Evolutionary conservation across 345 rosid species (phyloP), one percentile per base, ranked within the genome.

Genomic region (Eucalyptus tenuipes): DNA sequence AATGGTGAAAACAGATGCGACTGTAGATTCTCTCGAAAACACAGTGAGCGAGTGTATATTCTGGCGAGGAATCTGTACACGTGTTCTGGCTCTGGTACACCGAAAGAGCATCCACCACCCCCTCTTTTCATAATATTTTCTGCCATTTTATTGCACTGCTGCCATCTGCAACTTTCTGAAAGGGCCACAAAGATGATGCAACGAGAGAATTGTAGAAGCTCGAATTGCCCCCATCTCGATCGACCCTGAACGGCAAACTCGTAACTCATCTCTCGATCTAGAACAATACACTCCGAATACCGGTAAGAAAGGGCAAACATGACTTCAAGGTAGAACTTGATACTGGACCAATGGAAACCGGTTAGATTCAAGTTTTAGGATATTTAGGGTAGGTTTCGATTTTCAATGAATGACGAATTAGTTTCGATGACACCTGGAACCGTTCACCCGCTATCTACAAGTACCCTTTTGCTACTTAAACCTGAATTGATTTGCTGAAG

Each of bases 41-140:
- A 75, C 82, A 37, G 71, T 5, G 50, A 17, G 22, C 18, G 71
- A 44, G 13, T 24, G 88, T 44, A 49, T n/a, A 87, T 44, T 59
- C 88, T 59, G 75, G 88, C 64, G 88, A 59, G 64, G 88, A 61
- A 87, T 61, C 88, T 45, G 49, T 40, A 59, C 64, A 53, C 64
- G 64, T 50, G 68, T 27, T 40, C 47, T 7, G 40, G 68, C 31
- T 24, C 48, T 49, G 66, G 50, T 61, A 79, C 53, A 29, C 40
- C 37, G 53, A 29, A 45, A 87, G 42, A 59, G 75, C 49, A 33
- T 17, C 80, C 80, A 18, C 80, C 12, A 40, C 25, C 44, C 80
- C 6, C 25, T 13, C 5, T 66, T 64, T n/a, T n/a, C 40, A 14
- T 7, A 66, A 4, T 66, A 12, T 27, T 66, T 8, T 66, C 57